Percentiles rank a stretch among this genome's conserved stretches.
These are phyloP conservation scores for Plantago coronopus DNA, from an alignment of 305 asterid species.

Conservation along the genomic window DNA sequence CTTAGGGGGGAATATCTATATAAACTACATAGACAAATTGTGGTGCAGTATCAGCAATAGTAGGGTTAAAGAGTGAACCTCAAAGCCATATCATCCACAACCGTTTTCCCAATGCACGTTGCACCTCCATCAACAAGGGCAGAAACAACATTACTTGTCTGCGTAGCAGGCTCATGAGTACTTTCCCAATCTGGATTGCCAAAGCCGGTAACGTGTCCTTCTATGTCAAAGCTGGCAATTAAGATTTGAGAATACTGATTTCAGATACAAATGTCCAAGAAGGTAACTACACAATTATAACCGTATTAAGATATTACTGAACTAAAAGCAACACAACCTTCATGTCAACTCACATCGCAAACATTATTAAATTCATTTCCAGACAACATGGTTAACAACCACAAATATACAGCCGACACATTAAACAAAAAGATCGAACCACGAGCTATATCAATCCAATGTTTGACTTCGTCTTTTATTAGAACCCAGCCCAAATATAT, in stretches of 20 bases:
- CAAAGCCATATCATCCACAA: constrained; percentile 88
- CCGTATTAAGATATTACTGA: not conserved
- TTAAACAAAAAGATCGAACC: too few relatives aligned
- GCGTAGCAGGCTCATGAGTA: constrained; percentile 76
- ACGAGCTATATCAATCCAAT: too few relatives aligned
- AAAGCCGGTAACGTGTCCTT: constrained; percentile 83
- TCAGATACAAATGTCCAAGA: not conserved
- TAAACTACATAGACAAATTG: too few relatives aligned
- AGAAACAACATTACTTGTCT: constrained; percentile 64
- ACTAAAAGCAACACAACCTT: not conserved
- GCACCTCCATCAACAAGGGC: constrained; percentile 96
- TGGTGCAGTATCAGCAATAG: not conserved
- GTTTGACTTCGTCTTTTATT: too few relatives aligned
- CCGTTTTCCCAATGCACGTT: constrained; percentile 80
- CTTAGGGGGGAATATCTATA: too few relatives aligned
- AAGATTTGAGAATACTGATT: constrained; percentile 18
- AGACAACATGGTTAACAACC: too few relatives aligned
- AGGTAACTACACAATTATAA: not conserved
- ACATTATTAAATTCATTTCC: too few relatives aligned
- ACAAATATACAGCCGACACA: too few relatives aligned
- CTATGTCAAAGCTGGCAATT: constrained; percentile 66
- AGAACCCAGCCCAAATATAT: too few relatives aligned
- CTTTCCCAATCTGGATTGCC: constrained; percentile 95
- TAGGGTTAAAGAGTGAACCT: constrained; percentile 44
- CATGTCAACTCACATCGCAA: too few relatives aligned